A percentile compares a stretch with the other conserved stretches of the same genome.
phyloP scores from a whole-genome alignment of 2,329 filamentous ascomycete species.

The Aspergillus hortae region DNA sequence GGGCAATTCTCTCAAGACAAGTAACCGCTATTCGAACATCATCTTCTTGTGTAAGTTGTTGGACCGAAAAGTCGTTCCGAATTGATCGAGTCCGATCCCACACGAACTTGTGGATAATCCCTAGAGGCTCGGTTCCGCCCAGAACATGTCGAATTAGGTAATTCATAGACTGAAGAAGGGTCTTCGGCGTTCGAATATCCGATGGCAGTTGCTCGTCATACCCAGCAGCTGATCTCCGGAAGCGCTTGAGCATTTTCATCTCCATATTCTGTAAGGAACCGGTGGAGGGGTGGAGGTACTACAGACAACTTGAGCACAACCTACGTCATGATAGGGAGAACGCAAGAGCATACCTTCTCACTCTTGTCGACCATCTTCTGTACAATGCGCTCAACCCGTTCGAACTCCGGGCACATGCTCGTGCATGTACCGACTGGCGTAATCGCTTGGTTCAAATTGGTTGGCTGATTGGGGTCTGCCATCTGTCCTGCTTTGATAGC shows the following conservation, averaged over 20 bases:
- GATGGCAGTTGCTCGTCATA: slow-evolving; percentile 61
- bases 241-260: slow-evolving; percentile 60
- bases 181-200: slow-evolving; percentile 57
- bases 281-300: slow-evolving; percentile 36
- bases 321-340: not conserved
- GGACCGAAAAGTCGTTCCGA: slow-evolving; percentile 63
- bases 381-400: slow-evolving; percentile 59
- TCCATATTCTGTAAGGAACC: slow-evolving; percentile 33
- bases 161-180: slow-evolving; percentile 45
- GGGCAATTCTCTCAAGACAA: slow-evolving; percentile 60
- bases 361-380: slow-evolving; percentile 59
- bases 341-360: slow-evolving; percentile 43
- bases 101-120: slow-evolving; percentile 58
- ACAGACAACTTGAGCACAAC: slow-evolving; percentile 10
- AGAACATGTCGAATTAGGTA: slow-evolving; percentile 51
- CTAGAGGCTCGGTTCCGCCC: slow-evolving; percentile 47
- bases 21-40: slow-evolving; percentile 57
- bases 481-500: slow-evolving; percentile 54
- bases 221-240: slow-evolving; percentile 60
- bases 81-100: slow-evolving; percentile 65
- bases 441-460: slow-evolving; percentile 57
- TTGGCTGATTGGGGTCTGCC: slow-evolving; percentile 59
- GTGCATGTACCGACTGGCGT: slow-evolving; percentile 59
- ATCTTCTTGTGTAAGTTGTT: slow-evolving; percentile 55
- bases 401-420: slow-evolving; percentile 63